phyloP scores from a whole-genome alignment of 2,329 filamentous ascomycete species.

The Colletotrichum somersetense region DNA sequence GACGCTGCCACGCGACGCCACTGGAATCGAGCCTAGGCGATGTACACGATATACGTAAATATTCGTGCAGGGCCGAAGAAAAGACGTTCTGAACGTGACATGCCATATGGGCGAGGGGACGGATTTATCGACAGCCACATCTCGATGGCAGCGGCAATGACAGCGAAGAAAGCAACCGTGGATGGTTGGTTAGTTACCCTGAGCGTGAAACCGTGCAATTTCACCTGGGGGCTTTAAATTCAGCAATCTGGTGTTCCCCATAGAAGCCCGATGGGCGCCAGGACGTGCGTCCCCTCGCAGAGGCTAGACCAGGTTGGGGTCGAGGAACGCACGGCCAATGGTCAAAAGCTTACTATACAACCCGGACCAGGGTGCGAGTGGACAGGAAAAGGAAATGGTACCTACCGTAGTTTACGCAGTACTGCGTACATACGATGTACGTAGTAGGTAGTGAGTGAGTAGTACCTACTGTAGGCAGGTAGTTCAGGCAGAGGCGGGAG shows the following conservation, averaged over 20 bases:
- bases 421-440: too few species aligned
- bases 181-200: constrained; percentile 9
- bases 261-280: constrained; percentile 35
- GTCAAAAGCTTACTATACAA: constrained; percentile 33
- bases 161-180: not conserved
- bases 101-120: too few species aligned
- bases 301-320: constrained; percentile 29
- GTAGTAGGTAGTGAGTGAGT: too few species aligned
- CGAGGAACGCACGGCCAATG: constrained; percentile 35
- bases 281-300: constrained; percentile 35
- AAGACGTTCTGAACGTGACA: not conserved
- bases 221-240: constrained; percentile 13
- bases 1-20: not conserved
- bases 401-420: too few species aligned
- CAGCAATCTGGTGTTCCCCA: constrained; percentile 37
- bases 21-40: not conserved
- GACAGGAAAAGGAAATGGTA: constrained; percentile 10
- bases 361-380: constrained; percentile 19
- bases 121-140: not conserved
- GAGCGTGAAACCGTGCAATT: constrained; percentile 12
- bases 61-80: too few species aligned
- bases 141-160: not conserved
- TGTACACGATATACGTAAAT: too few species aligned
- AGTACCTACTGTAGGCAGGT: too few species aligned
- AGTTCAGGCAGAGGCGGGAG: constrained; percentile 7